Evolutionary conservation across 2,329 filamentous ascomycete species (phyloP), one percentile per base, ranked within the genome.

Genomic region (Rhynchosporium secalis): DNA sequence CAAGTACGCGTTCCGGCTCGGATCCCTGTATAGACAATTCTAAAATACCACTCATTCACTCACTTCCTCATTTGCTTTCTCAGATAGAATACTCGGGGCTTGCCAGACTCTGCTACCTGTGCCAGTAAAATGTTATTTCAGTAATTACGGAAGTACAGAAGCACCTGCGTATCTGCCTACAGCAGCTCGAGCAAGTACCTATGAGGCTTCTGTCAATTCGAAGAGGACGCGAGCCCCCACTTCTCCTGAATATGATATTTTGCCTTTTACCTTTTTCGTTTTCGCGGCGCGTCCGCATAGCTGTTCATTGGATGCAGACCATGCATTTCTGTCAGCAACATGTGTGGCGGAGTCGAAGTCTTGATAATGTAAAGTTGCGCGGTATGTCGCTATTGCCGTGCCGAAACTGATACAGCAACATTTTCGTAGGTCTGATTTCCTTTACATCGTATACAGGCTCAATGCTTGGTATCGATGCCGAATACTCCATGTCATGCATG

Each of bases 391-490:
- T 3, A 20, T 20, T 20, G 20, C 20, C 20, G 31, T 20, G 38
- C 20, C 28, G 12, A 38, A 56, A 56, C 26, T 55, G 13, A 26
- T 12, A 20, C 20, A 20, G 20, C 20, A 41, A n/a, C n/a, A 4
- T 41, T 29, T 15, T 56, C 52, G 52, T 56, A 26, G 41, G 2
- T 3, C 41, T 56, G 43, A 56, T 56, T 33, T 56, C 52, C 52
- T 33, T 38, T 43, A 38, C 26, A 38, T n/a, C 33, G 13, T 52
- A 40, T 26, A 31, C n/a, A 31, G 45, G 13, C 15, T 51, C 29
- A 51, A 20, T 15, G 10, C 29, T 29, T 28, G 3, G 10, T 29
- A 10, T 36, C 33, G 33, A 36, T 10, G 9, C 33, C 33, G 33
- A 36, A 36, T 36, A 10, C 33, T 10, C 5, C 33, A 36, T 36